phyloP scores from a whole-genome alignment of 192 early-diverging fungal species.

The Dissophora globulifera region DNA sequence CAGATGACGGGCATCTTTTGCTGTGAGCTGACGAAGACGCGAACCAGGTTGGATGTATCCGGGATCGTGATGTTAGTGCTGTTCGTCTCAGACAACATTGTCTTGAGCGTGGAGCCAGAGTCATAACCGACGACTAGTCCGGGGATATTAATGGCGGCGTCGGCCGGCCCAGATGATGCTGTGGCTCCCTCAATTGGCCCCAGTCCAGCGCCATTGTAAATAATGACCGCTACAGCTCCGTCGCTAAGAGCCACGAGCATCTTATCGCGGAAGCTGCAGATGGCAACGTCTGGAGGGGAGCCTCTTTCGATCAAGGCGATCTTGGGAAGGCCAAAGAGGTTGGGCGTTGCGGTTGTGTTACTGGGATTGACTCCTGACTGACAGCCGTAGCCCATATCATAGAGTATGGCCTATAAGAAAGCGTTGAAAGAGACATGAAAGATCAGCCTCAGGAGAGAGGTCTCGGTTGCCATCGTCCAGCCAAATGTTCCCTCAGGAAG shows the following conservation, averaged over 20 bases:
- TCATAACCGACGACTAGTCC: constrained; percentile 26
- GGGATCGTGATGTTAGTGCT: background rate
- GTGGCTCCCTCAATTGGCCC: constrained; percentile 19
- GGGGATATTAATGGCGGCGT: constrained; percentile 6
- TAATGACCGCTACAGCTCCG: constrained; percentile 24
- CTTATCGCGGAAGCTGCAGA: constrained; percentile 36
- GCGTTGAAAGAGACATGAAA: background rate
- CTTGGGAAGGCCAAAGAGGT: constrained; percentile 31
- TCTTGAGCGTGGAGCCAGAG: constrained; percentile 2
- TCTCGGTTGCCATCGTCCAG: too few species aligned
- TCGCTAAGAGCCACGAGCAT: constrained; percentile 8
- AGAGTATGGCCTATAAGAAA: constrained; percentile 25
- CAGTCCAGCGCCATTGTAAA: constrained; percentile 22
- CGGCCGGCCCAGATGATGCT: constrained; percentile 1
- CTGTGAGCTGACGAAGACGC: constrained; percentile 1
- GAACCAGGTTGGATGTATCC: constrained; percentile 7
- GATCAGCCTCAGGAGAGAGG: too few species aligned
- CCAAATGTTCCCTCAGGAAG: too few species aligned
- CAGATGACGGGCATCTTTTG: constrained; percentile 33
- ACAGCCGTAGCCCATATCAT: constrained; percentile 46
- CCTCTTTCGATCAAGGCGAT: constrained; percentile 47
- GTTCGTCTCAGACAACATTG: constrained; percentile 2
- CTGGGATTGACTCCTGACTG: constrained; percentile 19
- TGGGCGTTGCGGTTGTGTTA: constrained; percentile 26
- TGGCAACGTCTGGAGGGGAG: background rate